Evolutionary conservation across 2,329 filamentous ascomycete genomes (phyloP).

Genomic region (Beauveria sp.): DNA sequence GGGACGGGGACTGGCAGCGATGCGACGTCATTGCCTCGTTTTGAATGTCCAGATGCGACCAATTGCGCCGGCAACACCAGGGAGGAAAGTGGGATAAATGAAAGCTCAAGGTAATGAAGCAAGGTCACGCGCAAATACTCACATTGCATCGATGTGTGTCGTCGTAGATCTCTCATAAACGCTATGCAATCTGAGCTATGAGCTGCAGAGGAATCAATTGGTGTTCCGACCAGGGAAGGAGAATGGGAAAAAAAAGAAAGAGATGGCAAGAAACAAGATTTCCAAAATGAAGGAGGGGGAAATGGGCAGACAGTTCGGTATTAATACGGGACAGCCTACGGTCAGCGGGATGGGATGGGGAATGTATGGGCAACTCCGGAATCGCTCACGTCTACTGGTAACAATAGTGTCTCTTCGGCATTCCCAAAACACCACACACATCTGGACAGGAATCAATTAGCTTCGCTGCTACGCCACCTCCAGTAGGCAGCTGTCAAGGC

Average conservation of each 20-base stretch:
- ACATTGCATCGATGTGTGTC: neutral
- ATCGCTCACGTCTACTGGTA: neutral
- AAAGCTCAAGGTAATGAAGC: neutral
- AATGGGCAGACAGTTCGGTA: slow-evolving; percentile 12
- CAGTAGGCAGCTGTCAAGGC: neutral
- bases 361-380: slow-evolving; percentile 8
- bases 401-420: neutral
- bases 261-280: neutral
- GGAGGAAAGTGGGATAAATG: neutral
- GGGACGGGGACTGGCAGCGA: neutral
- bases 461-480: neutral
- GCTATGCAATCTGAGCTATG: slow-evolving; percentile 11
- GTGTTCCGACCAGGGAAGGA: neutral
- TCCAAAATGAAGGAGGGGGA: slow-evolving; percentile 8
- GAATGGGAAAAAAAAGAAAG: slow-evolving; percentile 3
- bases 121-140: neutral
- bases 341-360: neutral
- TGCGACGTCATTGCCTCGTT: neutral
- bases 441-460: neutral
- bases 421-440: neutral
- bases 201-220: slow-evolving; percentile 9
- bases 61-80: neutral
- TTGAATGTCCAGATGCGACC: neutral
- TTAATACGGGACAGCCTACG: slow-evolving; percentile 12
- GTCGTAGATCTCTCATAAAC: slow-evolving; percentile 1